Percentiles rank a stretch among this genome's conserved stretches.
phyloP scores from a whole-genome alignment of 345 rosid species.

The Citrus medica region DNA sequence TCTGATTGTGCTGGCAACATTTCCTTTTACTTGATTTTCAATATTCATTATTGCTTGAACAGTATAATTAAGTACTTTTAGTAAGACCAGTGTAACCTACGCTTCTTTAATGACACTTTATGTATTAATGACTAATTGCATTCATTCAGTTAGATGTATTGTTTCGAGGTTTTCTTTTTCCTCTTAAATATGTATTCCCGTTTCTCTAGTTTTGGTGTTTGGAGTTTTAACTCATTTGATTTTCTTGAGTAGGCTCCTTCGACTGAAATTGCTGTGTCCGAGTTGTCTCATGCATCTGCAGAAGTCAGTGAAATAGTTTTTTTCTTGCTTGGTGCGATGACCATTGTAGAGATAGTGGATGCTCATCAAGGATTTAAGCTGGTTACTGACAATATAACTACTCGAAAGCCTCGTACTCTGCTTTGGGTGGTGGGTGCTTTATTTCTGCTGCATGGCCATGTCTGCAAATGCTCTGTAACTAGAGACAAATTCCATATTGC shows the following conservation, averaged over 20 bases:
- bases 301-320: conserved; percentile 97
- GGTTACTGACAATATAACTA: conserved; percentile 91
- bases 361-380: conserved; percentile 99
- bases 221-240: conserved; percentile 2
- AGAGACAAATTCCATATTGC: background rate
- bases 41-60: background rate
- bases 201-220: background rate
- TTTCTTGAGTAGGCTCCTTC: conserved; percentile 83
- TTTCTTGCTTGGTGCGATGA: conserved; percentile 98
- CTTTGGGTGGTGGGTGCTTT: conserved; percentile 86
- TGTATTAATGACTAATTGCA: background rate
- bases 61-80: background rate
- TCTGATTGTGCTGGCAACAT: background rate
- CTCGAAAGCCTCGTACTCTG: conserved; percentile 79
- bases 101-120: background rate
- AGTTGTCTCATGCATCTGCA: conserved; percentile 83
- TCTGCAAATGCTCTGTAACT: background rate
- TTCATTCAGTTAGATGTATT: background rate
- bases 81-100: background rate
- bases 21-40: background rate
- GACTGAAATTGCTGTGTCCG: conserved; percentile 81
- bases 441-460: conserved; percentile 4
- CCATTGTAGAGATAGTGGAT: conserved; percentile 95
- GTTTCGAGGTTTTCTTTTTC: background rate
- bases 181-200: background rate